A percentile compares a stretch with the other conserved stretches of the same genome.
Evolutionary conservation across 2,329 filamentous ascomycete genomes (phyloP).

Genomic region (Stagonosporopsis rhizophila): DNA sequence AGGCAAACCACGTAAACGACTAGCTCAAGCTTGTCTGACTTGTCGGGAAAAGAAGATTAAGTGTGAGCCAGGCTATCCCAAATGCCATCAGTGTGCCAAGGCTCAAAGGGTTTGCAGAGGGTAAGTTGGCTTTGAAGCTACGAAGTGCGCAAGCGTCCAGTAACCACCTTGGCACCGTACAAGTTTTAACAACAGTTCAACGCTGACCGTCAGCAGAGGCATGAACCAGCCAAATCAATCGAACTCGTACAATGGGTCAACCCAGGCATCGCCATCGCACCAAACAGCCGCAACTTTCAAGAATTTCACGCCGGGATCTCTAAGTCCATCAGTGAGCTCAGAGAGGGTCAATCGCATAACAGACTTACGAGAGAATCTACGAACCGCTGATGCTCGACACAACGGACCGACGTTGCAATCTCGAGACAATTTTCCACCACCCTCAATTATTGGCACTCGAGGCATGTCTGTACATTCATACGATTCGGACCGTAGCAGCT

Average conservation of each 20-base stretch:
- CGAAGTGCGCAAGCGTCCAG: slow-evolving; percentile 21
- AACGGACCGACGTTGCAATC: slow-evolving; percentile 34
- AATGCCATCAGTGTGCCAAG: slow-evolving; percentile 91
- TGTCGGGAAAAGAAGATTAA: slow-evolving; percentile 98
- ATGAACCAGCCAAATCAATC: slow-evolving; percentile 16
- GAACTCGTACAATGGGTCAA: slow-evolving; percentile 7
- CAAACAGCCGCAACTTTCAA: slow-evolving; percentile 36
- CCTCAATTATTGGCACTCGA: slow-evolving; percentile 31
- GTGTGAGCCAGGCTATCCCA: slow-evolving; percentile 86
- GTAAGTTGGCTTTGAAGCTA: slow-evolving; percentile 34
- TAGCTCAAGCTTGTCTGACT: slow-evolving; percentile 91
- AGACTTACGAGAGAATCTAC: slow-evolving; percentile 39
- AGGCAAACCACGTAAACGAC: slow-evolving; percentile 87
- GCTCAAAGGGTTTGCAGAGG: slow-evolving; percentile 85
- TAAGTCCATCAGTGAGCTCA: slow-evolving; percentile 39
- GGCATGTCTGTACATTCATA: slow-evolving; percentile 45
- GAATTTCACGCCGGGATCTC: slow-evolving; percentile 38
- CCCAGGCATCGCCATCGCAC: slow-evolving; percentile 3
- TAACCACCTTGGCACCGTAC: slow-evolving; percentile 4
- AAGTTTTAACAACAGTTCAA: not conserved
- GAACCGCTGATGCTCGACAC: slow-evolving; percentile 40
- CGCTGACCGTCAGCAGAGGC: slow-evolving; percentile 9
- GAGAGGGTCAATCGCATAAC: slow-evolving; percentile 40
- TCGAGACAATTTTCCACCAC: slow-evolving; percentile 35
- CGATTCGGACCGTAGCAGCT: slow-evolving; percentile 46